A percentile compares a stretch with the other conserved stretches of the same genome.
These are phyloP conservation scores for Nidula niveotomentosa DNA, from an alignment of 1,284 basidiomycete species.

Conservation along the genomic window DNA sequence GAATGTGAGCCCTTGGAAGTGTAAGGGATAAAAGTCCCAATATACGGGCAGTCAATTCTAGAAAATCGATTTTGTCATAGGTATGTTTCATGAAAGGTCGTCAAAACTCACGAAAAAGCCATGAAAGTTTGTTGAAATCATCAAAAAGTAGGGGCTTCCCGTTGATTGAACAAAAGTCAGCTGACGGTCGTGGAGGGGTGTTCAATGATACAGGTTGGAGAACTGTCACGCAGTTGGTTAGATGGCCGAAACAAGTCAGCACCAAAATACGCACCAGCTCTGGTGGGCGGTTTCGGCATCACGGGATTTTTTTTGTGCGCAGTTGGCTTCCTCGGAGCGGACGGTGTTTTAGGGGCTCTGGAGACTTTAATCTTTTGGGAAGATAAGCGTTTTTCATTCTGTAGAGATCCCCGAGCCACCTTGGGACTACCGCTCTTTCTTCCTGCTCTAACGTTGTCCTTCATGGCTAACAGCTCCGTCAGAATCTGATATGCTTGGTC, in stretches of 20 bases:
- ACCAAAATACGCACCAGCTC: constrained; percentile 34
- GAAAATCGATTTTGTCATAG: constrained; percentile 9
- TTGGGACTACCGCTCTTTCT: constrained; percentile 6
- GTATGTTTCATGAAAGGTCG: constrained; percentile 4
- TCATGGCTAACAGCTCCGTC: constrained; percentile 27
- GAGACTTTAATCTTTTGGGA: not conserved
- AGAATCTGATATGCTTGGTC: constrained; percentile 53
- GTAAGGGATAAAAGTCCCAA: constrained; percentile 61
- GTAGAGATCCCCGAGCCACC: constrained; percentile 7
- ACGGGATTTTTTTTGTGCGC: constrained; percentile 25
- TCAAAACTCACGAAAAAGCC: constrained; percentile 46
- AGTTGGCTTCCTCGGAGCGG: constrained; percentile 26
- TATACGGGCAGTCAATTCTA: constrained; percentile 64
- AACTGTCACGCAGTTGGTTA: constrained; percentile 17
- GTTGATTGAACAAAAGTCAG: constrained; percentile 7
- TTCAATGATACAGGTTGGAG: constrained; percentile 36
- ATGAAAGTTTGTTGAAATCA: constrained; percentile 45
- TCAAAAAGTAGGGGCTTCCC: constrained; percentile 39
- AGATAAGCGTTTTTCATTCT: not conserved
- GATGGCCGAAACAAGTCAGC: not conserved
- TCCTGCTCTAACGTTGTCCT: constrained; percentile 1
- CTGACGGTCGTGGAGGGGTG: constrained; percentile 18
- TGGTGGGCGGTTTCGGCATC: constrained; percentile 35
- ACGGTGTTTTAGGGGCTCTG: constrained; percentile 8
- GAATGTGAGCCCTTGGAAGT: constrained; percentile 53